Evolutionary conservation across 306 rosid species (phyloP), one percentile per base, ranked within the genome.

Genomic region (Dalbergia oliveri): DNA sequence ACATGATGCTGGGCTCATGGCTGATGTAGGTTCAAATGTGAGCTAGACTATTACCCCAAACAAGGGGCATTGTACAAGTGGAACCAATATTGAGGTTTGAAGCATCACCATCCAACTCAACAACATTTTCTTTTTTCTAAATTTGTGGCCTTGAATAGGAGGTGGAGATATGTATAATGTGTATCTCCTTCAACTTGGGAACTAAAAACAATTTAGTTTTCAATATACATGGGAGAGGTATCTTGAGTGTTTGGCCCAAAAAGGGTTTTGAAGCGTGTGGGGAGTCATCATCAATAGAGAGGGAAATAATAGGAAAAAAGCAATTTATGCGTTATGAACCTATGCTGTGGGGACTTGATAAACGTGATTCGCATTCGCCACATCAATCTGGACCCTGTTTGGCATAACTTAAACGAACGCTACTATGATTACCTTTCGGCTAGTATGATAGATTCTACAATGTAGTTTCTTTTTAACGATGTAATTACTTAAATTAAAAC

Each of bases 131-230:
- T 56, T 45, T 57, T 9, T 41, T 59, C 50, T 16, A 45, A 51
- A 51, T 7, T 75, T 62, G 12, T 75, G 12, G 19, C 4, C 79
- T 61, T 44, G 5, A 59, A 6, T 43, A 41, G 50, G 54, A 51
- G 81, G 41, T 66, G 5, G 18, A n/a, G 58, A 16, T 44, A 18
- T 7, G n/a, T 64, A 49, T 35, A 26, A 26, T 26, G 31, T 1
- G 1, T 26, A 2, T 26, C 7, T 35, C 60, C 82, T 23, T 47
- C 60, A 67, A 68, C 47, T 57, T 67, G 60, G 76, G 82, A 68
- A 78, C 69, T 57, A 44, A 58, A 49, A 16, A 11, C 34, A 68
- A 67, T 67, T 23, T 4, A 16, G 59, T 44, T 78, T 78, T 68
- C 19, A n/a, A 57, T n/a, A n/a, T 57, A 51, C 62, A 58, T 33